phyloP scores from a whole-genome alignment of 371 early-diverging fungal genomes.

The Thermomucor indicae-seudaticae region DNA sequence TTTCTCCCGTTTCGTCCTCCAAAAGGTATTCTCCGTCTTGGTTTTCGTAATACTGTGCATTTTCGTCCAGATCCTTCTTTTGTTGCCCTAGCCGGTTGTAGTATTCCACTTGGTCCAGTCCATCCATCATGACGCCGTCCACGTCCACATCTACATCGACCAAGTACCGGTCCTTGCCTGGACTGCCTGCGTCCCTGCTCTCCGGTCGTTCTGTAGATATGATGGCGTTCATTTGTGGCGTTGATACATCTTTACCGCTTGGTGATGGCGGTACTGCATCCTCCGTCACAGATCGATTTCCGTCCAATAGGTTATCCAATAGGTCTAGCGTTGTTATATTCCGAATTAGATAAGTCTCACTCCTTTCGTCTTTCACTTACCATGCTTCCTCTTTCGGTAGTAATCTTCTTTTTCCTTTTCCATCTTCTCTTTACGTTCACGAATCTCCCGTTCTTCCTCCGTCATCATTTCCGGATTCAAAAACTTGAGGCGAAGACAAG shows the following conservation, averaged over 20 bases:
- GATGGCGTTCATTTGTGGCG: neutral
- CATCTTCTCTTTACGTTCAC: conserved; percentile 33
- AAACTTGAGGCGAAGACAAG: conserved; percentile 57
- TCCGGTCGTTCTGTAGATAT: neutral
- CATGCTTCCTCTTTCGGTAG: conserved; percentile 40
- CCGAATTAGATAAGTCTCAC: neutral
- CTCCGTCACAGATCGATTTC: conserved; percentile 2
- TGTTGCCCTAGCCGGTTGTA: conserved; percentile 20
- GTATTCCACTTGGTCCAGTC: conserved; percentile 39
- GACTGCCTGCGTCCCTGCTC: conserved; percentile 5
- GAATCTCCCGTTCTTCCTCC: conserved; percentile 40
- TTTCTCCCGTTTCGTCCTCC: conserved; percentile 24
- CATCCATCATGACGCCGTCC: conserved; percentile 51
- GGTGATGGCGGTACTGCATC: neutral
- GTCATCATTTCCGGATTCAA: conserved; percentile 49
- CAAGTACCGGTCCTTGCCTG: conserved; percentile 29
- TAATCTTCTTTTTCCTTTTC: conserved; percentile 40
- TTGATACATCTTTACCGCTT: conserved; percentile 5
- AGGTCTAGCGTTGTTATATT: conserved; percentile 20
- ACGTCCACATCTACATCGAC: conserved; percentile 50
- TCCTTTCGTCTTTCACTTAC: conserved; percentile 11
- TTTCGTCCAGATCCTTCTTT: too few species aligned
- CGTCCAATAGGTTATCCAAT: conserved; percentile 42
- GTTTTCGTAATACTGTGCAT: conserved; percentile 15
- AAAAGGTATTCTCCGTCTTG: conserved; percentile 11